phyloP scores from a whole-genome alignment of 768 basidiomycete species.

The Pisolithus marmoratus region DNA sequence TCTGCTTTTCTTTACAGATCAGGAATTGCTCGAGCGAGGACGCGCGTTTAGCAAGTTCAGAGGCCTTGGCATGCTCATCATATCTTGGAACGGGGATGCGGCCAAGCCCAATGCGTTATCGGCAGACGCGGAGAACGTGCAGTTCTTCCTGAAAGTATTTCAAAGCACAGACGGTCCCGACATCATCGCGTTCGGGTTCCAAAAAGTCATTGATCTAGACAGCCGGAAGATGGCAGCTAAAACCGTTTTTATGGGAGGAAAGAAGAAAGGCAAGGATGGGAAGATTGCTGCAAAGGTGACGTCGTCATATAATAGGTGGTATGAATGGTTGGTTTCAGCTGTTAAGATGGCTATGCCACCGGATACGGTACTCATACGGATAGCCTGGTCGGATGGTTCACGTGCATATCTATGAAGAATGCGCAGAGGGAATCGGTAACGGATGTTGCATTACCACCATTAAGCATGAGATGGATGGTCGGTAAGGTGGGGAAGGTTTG shows the following conservation, averaged over 20 bases:
- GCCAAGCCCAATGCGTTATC: constrained; percentile 71
- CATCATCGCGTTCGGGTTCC: constrained; percentile 90
- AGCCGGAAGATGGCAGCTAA: constrained; percentile 89
- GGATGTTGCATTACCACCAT: constrained; percentile 75
- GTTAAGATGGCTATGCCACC: constrained; percentile 71
- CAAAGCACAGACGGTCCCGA: constrained; percentile 72
- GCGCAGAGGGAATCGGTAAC: constrained; percentile 53
- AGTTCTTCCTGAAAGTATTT: constrained; percentile 76
- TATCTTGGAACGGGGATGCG: constrained; percentile 93
- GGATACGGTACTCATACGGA: constrained; percentile 77
- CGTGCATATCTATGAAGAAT: constrained; percentile 66
- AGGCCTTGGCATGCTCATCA: constrained; percentile 67
- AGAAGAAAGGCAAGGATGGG: constrained; percentile 54
- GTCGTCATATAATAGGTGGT: constrained; percentile 82
- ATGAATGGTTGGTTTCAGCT: constrained; percentile 68
- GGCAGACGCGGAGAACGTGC: constrained; percentile 63
- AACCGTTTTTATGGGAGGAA: constrained; percentile 72
- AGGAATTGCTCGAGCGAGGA: constrained; percentile 71
- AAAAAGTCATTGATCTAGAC: constrained; percentile 96
- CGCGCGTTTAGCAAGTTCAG: constrained; percentile 75
- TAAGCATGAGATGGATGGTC: constrained; percentile 88
- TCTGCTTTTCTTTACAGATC: constrained; percentile 41
- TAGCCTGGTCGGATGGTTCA: constrained; percentile 86
- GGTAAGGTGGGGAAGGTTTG: constrained; percentile 52
- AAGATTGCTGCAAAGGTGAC: constrained; percentile 74